Conservation (phyloP, 768 basidiomycete species). For the Rhizopogon rudus region DNA sequence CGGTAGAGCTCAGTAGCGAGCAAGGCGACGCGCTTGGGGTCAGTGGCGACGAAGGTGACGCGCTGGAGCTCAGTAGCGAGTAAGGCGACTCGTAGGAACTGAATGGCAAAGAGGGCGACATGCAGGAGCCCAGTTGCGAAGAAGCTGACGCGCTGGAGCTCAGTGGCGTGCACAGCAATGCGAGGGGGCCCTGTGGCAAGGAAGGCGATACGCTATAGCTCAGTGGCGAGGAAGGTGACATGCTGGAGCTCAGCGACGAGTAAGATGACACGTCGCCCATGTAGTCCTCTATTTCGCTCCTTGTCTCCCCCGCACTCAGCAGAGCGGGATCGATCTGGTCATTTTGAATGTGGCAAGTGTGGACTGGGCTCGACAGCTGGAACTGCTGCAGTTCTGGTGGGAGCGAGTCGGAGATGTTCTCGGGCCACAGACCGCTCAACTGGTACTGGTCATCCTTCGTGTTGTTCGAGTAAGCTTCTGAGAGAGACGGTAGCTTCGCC, state of each 20-base stretch:
- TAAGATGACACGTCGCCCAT: too few relatives aligned
- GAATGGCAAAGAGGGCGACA: too few relatives aligned
- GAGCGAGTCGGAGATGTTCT: slow-evolving; percentile 8
- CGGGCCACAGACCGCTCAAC: slow-evolving; percentile 4
- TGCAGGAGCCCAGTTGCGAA: too few relatives aligned
- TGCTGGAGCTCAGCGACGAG: too few relatives aligned
- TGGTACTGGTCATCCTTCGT: slow-evolving; percentile 10
- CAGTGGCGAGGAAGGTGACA: neutral
- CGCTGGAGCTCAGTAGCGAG: too few relatives aligned
- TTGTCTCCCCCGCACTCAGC: slow-evolving; percentile 13
- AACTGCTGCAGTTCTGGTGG: slow-evolving; percentile 19
- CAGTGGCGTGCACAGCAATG: too few relatives aligned
- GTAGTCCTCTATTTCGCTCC: neutral
- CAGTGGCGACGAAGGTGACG: too few relatives aligned
- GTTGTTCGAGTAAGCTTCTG: slow-evolving; percentile 13
- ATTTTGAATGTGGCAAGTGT: neutral
- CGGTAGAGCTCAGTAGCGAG: too few relatives aligned
- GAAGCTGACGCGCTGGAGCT: neutral
- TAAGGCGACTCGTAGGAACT: neutral
- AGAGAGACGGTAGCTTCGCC: slow-evolving; percentile 11
- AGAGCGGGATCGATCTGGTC: slow-evolving; percentile 24
- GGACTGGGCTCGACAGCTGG: slow-evolving; percentile 11
- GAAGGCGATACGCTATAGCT: too few relatives aligned
- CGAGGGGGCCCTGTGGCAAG: too few relatives aligned
- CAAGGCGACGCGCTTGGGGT: too few relatives aligned